Conservation (phyloP, 495 filamentous ascomycete genomes). For the Neurospora intermedia region DNA sequence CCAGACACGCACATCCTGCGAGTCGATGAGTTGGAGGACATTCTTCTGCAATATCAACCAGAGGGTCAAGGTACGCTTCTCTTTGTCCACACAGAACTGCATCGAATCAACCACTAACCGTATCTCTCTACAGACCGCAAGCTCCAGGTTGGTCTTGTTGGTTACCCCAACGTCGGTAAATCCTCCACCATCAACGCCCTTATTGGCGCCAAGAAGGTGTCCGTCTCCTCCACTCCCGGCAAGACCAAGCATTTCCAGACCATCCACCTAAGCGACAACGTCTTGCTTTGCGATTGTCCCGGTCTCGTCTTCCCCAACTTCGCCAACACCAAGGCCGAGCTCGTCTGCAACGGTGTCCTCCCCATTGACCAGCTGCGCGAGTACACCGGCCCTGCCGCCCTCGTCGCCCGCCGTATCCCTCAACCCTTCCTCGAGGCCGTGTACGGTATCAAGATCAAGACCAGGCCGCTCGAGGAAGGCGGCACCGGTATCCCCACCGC, state of each 20-base stretch:
- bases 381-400: constrained; percentile 74
- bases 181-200: constrained; percentile 98
- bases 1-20: constrained; percentile 73
- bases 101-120: neutral
- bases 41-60: constrained; percentile 71
- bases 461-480: constrained; percentile 79
- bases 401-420: constrained; percentile 90
- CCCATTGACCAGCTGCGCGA: constrained; percentile 97
- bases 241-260: constrained; percentile 99
- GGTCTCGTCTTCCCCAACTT: constrained; percentile 99
- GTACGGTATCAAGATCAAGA: constrained; percentile 84
- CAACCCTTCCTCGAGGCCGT: constrained; percentile 78
- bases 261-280: constrained; percentile 78
- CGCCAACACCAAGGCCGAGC: constrained; percentile 88
- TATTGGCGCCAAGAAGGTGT: constrained; percentile 96
- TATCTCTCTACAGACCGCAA: constrained; percentile 41
- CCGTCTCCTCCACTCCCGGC: constrained; percentile 91
- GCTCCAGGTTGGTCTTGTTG: constrained; percentile 84
- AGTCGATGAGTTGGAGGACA: constrained; percentile 79
- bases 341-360: constrained; percentile 90
- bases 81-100: neutral
- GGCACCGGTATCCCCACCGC: constrained; percentile 83
- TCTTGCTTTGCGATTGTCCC: constrained; percentile 95
- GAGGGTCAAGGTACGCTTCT: constrained; percentile 36
- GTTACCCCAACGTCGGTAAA: constrained; percentile 98